Evolutionary conservation across 768 basidiomycete genomes (phyloP).

Genomic region (Gautieria morchelliformis): DNA sequence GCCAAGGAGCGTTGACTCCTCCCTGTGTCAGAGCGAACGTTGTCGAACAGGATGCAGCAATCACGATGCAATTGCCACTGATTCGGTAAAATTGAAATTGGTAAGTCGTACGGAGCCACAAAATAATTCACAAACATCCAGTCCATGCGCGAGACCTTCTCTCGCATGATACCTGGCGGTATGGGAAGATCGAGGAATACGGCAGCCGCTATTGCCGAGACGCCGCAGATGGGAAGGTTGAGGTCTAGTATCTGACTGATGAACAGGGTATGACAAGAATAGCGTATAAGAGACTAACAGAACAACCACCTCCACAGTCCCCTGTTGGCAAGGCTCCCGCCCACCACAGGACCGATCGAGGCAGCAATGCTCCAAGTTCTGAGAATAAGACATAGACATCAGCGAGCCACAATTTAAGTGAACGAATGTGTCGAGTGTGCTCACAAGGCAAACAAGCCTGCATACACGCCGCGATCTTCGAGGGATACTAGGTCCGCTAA

Average conservation of each 20-base stretch:
- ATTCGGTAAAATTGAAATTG: too few relatives aligned
- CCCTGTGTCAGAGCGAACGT: slow-evolving; percentile 15
- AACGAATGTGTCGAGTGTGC: not conserved
- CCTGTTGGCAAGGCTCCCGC: slow-evolving; percentile 24
- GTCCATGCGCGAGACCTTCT: slow-evolving; percentile 5
- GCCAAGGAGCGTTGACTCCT: slow-evolving; percentile 18
- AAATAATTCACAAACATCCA: slow-evolving; percentile 13
- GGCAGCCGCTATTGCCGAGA: slow-evolving; percentile 4
- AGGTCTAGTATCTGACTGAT: not conserved
- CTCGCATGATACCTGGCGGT: not conserved
- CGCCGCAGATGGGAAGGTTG: slow-evolving; percentile 11
- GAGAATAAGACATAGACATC: not conserved
- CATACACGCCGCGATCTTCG: slow-evolving; percentile 24
- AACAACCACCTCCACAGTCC: slow-evolving; percentile 36
- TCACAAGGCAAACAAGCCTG: slow-evolving; percentile 20
- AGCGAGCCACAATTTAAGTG: slow-evolving; percentile 2
- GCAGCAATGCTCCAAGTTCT: slow-evolving; percentile 29
- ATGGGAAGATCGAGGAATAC: slow-evolving; percentile 1
- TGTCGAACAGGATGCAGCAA: slow-evolving; percentile 17
- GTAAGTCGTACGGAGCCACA: slow-evolving; percentile 16
- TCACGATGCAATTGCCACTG: slow-evolving; percentile 15
- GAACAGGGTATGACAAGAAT: not conserved
- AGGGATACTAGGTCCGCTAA: slow-evolving; percentile 30
- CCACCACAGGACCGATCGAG: slow-evolving; percentile 26
- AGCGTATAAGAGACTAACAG: slow-evolving; percentile 22